A percentile compares a stretch with the other conserved stretches of the same genome.
Conservation (phyloP, 2,329 filamentous ascomycete species). For the Diplodia seriata region DNA sequence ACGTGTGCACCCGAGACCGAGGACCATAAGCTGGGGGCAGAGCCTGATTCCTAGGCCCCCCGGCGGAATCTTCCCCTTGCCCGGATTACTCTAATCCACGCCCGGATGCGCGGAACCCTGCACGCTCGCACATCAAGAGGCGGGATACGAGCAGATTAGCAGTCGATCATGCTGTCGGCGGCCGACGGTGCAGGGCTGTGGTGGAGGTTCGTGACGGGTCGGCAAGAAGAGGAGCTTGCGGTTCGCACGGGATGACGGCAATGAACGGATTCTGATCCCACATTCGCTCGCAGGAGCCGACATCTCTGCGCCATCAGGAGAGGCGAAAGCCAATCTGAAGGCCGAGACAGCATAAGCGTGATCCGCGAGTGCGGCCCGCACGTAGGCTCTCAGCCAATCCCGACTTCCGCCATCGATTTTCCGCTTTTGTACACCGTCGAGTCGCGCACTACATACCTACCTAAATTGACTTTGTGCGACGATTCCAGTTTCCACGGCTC, state of each 20-base stretch:
- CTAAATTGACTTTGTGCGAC: not conserved
- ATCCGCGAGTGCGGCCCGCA: not conserved
- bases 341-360: constrained; percentile 4
- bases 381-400: constrained; percentile 11
- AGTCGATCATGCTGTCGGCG: constrained; percentile 1
- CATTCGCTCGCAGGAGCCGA: not conserved
- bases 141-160: constrained; percentile 1
- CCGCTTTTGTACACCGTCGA: constrained; percentile 5
- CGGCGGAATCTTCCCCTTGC: constrained; percentile 13
- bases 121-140: constrained; percentile 5
- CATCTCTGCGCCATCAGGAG: not conserved
- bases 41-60: constrained; percentile 22
- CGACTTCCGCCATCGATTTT: constrained; percentile 7
- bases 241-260: not conserved
- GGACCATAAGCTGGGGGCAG: constrained; percentile 13
- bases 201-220: not conserved
- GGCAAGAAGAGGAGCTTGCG: not conserved
- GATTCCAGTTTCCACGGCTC: not conserved
- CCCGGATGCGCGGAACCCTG: not conserved
- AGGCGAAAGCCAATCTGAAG: constrained; percentile 15
- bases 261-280: not conserved
- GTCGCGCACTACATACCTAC: not conserved
- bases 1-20: constrained; percentile 20
- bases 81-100: constrained; percentile 21
- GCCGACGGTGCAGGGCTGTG: not conserved